Evolutionary conservation across 2,329 filamentous ascomycete species (phyloP).

Genomic region (Aspergillus ruber): DNA sequence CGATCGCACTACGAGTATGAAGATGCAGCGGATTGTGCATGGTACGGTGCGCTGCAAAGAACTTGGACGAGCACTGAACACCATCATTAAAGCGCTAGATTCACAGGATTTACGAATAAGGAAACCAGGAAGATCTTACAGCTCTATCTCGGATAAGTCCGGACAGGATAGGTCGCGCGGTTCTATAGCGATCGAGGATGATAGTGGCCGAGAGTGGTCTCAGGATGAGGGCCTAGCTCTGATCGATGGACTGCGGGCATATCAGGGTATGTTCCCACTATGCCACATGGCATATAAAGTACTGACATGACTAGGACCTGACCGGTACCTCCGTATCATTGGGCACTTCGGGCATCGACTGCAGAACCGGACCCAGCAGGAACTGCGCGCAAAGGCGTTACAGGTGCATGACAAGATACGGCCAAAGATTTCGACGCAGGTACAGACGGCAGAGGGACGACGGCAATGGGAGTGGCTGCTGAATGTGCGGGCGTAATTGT

Average conservation of each 20-base stretch:
- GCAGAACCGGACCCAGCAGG: conserved; percentile 8
- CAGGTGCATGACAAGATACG: conserved; percentile 6
- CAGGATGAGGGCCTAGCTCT: conserved; percentile 17
- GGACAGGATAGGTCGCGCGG: not conserved
- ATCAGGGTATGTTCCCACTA: conserved; percentile 10
- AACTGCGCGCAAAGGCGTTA: conserved; percentile 14
- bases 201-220: conserved; percentile 13
- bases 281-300: not conserved
- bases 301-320: conserved; percentile 5
- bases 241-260: conserved; percentile 18
- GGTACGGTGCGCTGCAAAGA: conserved; percentile 2
- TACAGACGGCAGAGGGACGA: conserved; percentile 13
- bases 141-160: not conserved
- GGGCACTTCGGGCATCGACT: conserved; percentile 9
- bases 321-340: conserved; percentile 22
- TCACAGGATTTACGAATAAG: not conserved
- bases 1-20: conserved; percentile 9
- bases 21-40: conserved; percentile 3
- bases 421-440: conserved; percentile 4
- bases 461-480: conserved; percentile 16
- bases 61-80: conserved; percentile 6
- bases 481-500: conserved; percentile 6
- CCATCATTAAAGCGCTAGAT: conserved; percentile 9
- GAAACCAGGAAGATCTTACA: not conserved
- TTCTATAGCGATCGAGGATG: not conserved